A percentile compares a stretch with the other conserved stretches of the same genome.
Evolutionary conservation across 441 rosid species (phyloP).

Genomic region (Populus hybrid): DNA sequence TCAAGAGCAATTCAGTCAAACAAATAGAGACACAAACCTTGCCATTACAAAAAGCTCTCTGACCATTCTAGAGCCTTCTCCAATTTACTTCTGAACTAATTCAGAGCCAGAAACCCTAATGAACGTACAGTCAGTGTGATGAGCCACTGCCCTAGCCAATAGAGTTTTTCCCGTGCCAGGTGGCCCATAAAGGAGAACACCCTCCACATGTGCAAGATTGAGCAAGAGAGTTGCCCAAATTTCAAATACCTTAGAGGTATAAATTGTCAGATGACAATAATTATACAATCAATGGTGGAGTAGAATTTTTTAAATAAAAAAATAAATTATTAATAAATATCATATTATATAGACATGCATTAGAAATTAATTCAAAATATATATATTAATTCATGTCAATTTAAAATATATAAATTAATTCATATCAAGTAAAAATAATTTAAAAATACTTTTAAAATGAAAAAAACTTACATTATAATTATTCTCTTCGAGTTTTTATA

Average conservation of each 20-base stretch:
- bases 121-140: slow-evolving; percentile 96
- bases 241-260: too few relatives aligned
- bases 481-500: too few relatives aligned
- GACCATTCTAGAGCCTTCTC: slow-evolving; percentile 98
- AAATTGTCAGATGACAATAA: background rate
- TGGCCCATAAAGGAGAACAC: slow-evolving; percentile 95
- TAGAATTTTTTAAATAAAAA: too few relatives aligned
- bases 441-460: too few relatives aligned
- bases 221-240: background rate
- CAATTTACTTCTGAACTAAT: slow-evolving; percentile 93
- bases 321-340: too few relatives aligned
- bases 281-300: too few relatives aligned
- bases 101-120: slow-evolving; percentile 98
- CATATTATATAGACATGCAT: too few relatives aligned
- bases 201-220: slow-evolving; percentile 34
- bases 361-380: too few relatives aligned
- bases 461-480: too few relatives aligned
- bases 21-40: slow-evolving; percentile 46
- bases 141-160: slow-evolving; percentile 95
- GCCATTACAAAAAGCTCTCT: slow-evolving; percentile 99
- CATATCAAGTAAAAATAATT: too few relatives aligned
- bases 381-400: too few relatives aligned
- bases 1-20: background rate
- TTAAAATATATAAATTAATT: too few relatives aligned
- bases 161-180: slow-evolving; percentile 98